Conservation (phyloP, 306 rosid genomes). For the Acmispon strigosus region DNA sequence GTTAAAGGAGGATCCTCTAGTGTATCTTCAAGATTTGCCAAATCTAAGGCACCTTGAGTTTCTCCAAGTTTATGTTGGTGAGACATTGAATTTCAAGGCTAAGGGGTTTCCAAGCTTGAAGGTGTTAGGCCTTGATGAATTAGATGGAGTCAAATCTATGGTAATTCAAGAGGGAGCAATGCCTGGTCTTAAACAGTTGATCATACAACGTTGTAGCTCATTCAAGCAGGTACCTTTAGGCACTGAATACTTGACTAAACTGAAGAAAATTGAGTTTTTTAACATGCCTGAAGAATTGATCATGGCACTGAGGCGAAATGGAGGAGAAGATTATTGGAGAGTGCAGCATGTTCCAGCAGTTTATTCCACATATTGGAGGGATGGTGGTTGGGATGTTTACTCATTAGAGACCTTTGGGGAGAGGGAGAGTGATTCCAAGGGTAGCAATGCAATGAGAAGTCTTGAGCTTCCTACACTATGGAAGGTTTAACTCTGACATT, state of each 20-base stretch:
- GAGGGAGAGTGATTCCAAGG: constrained; percentile 13
- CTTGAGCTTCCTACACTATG: constrained; percentile 17
- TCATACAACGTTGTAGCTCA: constrained; percentile 50
- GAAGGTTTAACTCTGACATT: constrained; percentile 32
- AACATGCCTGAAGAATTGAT: constrained; percentile 61
- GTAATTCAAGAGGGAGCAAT: constrained; percentile 56
- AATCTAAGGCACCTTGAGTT: constrained; percentile 43
- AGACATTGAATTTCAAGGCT: constrained; percentile 41
- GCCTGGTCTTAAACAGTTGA: constrained; percentile 51
- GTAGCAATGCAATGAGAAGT: constrained; percentile 1
- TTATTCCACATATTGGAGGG: constrained; percentile 49
- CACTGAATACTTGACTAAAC: constrained; percentile 41
- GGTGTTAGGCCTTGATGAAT: constrained; percentile 53
- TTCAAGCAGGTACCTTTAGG: constrained; percentile 54
- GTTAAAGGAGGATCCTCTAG: constrained; percentile 40
- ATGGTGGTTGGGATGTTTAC: constrained; percentile 55
- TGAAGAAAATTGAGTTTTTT: constrained; percentile 54
- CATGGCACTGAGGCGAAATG: constrained; percentile 28
- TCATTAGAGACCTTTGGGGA: constrained; percentile 38
- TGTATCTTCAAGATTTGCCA: constrained; percentile 32
- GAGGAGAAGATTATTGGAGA: constrained; percentile 42
- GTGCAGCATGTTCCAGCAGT: constrained; percentile 50
- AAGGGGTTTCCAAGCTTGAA: constrained; percentile 52
- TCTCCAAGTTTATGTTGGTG: constrained; percentile 46
- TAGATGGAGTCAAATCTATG: constrained; percentile 36